A percentile compares a stretch with the other conserved stretches of the same genome.
Conservation (phyloP, 1,284 basidiomycete genomes). For the Ceratobasidium sp. region DNA sequence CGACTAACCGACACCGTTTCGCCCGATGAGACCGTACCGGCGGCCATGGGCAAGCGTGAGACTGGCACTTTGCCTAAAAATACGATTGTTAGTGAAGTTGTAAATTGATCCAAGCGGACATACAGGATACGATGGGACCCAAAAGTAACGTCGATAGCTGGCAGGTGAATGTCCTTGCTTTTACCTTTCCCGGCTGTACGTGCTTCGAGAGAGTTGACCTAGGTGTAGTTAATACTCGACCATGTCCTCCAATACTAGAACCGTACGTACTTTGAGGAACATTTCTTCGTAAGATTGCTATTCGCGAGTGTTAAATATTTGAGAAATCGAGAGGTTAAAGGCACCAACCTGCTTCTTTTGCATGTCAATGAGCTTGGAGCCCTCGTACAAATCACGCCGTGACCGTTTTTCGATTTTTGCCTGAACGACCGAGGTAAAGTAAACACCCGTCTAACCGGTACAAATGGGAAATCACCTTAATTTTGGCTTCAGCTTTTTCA, state of each 20-base stretch:
- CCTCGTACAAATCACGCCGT: constrained; percentile 91
- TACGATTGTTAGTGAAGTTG: constrained; percentile 42
- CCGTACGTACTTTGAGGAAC: constrained; percentile 84
- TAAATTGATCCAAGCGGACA: constrained; percentile 56
- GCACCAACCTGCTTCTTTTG: constrained; percentile 82
- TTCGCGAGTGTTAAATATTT: constrained; percentile 19
- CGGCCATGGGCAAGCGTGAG: constrained; percentile 91
- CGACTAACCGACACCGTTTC: constrained; percentile 68
- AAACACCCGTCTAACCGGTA: not conserved
- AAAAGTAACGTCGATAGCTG: constrained; percentile 96
- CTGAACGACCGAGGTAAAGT: constrained; percentile 55
- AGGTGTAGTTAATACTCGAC: not conserved
- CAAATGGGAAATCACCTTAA: constrained; percentile 68
- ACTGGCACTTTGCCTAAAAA: constrained; percentile 77
- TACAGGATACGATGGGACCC: constrained; percentile 93
- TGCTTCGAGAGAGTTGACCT: constrained; percentile 96
- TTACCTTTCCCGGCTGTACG: constrained; percentile 87
- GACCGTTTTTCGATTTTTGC: constrained; percentile 98
- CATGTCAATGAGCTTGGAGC: constrained; percentile 93
- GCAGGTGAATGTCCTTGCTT: constrained; percentile 96
- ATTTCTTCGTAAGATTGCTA: constrained; percentile 98
- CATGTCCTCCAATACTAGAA: not conserved
- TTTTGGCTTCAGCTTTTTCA: constrained; percentile 98
- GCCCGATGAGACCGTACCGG: constrained; percentile 87
- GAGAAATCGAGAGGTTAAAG: constrained; percentile 7